Evolutionary conservation across 164 flowering plant species (phyloP).

Genomic region (Aristolochia contorta): DNA sequence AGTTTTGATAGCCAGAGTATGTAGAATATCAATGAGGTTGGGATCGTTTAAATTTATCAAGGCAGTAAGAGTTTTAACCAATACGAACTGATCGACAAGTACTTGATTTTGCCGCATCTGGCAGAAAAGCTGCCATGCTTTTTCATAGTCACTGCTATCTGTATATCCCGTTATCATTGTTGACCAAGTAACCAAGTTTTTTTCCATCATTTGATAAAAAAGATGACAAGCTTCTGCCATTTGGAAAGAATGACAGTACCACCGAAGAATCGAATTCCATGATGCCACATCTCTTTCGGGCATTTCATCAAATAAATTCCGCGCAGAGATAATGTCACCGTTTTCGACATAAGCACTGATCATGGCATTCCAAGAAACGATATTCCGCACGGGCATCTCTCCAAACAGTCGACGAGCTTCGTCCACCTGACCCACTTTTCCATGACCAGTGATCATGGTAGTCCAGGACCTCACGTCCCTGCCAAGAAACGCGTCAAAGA

Average conservation of each 20-base stretch:
- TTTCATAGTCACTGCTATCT: conserved; percentile 11
- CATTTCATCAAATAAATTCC: conserved; percentile 31
- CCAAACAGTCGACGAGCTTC: conserved; percentile 28
- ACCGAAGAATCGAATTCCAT: conserved; percentile 32
- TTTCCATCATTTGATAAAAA: conserved; percentile 25
- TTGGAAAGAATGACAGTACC: conserved; percentile 22
- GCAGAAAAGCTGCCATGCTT: conserved; percentile 25
- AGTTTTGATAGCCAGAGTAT: conserved; percentile 20
- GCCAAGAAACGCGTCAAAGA: conserved; percentile 18
- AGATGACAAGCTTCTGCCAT: conserved; percentile 23
- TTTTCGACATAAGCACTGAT: conserved; percentile 29
- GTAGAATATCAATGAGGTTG: conserved; percentile 14
- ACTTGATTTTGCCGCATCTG: conserved; percentile 16
- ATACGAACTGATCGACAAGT: conserved; percentile 23
- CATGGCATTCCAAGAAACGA: conserved; percentile 43
- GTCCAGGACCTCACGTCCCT: conserved; percentile 36
- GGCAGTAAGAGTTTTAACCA: conserved; percentile 22
- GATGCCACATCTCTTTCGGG: conserved; percentile 23
- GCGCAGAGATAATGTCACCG: conserved; percentile 24
- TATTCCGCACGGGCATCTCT: conserved; percentile 28
- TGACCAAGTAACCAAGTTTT: conserved; percentile 27
- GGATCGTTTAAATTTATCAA: conserved; percentile 20
- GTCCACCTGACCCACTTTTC: conserved; percentile 18
- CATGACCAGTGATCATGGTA: conserved; percentile 22
- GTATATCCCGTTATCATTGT: conserved; percentile 33